Percentiles rank a stretch among this genome's conserved stretches.
These are phyloP conservation scores for Aspergillus jensenii DNA, from an alignment of 2,329 filamentous ascomycete genomes.

Conservation along the genomic window DNA sequence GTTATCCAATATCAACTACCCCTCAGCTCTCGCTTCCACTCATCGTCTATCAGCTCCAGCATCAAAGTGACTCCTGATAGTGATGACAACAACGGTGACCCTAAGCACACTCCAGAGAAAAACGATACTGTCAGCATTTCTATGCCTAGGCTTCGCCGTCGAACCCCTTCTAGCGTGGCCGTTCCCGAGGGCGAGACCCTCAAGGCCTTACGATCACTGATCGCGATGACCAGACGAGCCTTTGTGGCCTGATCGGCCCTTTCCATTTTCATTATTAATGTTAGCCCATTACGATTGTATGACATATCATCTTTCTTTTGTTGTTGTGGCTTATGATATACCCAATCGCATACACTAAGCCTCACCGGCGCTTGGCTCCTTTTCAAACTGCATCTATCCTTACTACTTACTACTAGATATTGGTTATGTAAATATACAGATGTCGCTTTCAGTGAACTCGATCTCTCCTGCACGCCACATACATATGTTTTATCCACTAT, in stretches of 20 bases:
- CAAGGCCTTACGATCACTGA: slow-evolving; percentile 10
- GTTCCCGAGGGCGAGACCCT: slow-evolving; percentile 12
- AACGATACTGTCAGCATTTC: slow-evolving; percentile 32
- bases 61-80: slow-evolving; percentile 40
- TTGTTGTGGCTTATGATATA: slow-evolving; percentile 15
- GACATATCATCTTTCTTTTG: slow-evolving; percentile 3
- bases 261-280: slow-evolving; percentile 1
- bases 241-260: slow-evolving; percentile 28
- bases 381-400: background rate
- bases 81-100: slow-evolving; percentile 25
- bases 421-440: slow-evolving; percentile 11
- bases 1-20: slow-evolving; percentile 79
- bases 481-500: slow-evolving; percentile 1
- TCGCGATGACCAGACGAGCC: slow-evolving; percentile 22
- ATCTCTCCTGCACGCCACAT: background rate
- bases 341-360: slow-evolving; percentile 7
- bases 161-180: slow-evolving; percentile 4
- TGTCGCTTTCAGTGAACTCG: background rate
- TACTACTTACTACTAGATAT: slow-evolving; percentile 3
- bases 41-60: slow-evolving; percentile 48
- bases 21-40: slow-evolving; percentile 55
- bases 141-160: slow-evolving; percentile 5
- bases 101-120: slow-evolving; percentile 18
- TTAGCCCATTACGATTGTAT: slow-evolving; percentile 11
- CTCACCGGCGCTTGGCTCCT: slow-evolving; percentile 20